Base-by-base conservation (phyloP, 208 protist genomes). In the Porcisia hertigi region DNA sequence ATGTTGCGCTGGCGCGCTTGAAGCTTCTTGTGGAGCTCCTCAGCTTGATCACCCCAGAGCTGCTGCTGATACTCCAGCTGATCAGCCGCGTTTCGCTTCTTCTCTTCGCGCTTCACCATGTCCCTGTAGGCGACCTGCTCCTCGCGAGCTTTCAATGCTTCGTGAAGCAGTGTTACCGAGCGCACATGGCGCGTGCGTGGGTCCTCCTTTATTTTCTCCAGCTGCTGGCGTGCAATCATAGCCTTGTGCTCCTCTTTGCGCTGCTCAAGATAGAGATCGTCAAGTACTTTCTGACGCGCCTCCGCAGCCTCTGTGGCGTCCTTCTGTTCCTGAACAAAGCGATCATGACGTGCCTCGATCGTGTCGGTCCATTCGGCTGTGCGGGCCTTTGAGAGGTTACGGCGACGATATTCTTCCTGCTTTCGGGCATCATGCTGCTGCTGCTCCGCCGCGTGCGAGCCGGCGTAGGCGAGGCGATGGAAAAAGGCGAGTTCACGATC, bases 401-500 rank as follows among this genome's bases (percentile, higher is more conserved):
- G 78, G 20, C 90, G 85, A 34, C 76, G 77, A 36, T 49, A 71
- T 60, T 91, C 86, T 75, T 87, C 76, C 49, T 60, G 71, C 73
- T 77, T 60, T 8, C 83, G 83, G 3, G 64, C 49, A 53, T 86
- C 77, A 14, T 70, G 81, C 59, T 69, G 71, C 71, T 64, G 76
- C 62, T 88, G 80, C 76, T 88, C 76, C 41, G 34, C 74, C 57
- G 63, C 63, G 39, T 77, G 83, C 39, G 69, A 71, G 18, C 70
- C 55, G 12, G 65, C 71, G 59, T 77, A 66, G 47, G 77, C 83
- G 23, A 97, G 80, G 18, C 81, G 83, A 23, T 83, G 88, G 52
- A 96, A 92, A 77, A 84, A 86, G 45, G 71, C 62, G 14, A 97
- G 85, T 66, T 94, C 90, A 53, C 87, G 83, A 43, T 97, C 91